phyloP scores from a whole-genome alignment of 2,329 filamentous ascomycete species.

The Sphaerulina populicola region DNA sequence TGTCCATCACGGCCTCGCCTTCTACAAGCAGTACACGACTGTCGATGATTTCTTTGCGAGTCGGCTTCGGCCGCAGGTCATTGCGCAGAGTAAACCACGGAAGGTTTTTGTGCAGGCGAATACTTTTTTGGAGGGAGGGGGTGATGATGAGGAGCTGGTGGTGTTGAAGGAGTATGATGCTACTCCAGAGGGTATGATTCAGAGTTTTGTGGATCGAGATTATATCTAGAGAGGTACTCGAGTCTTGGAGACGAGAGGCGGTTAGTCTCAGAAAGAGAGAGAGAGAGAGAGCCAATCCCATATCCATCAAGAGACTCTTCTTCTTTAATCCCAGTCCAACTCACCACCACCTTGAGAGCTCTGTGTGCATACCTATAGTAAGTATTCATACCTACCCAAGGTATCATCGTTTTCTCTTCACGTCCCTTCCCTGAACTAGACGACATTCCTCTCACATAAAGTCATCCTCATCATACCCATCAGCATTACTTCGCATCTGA shows the following conservation, averaged over 20 bases:
- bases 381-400: too few species aligned
- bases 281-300: too few species aligned
- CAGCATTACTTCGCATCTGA: constrained; percentile 78
- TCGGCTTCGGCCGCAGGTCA: constrained; percentile 66
- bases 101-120: constrained; percentile 95
- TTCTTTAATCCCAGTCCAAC: too few species aligned
- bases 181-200: constrained; percentile 68
- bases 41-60: constrained; percentile 81
- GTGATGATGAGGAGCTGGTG: constrained; percentile 41
- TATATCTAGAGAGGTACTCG: constrained; percentile 30
- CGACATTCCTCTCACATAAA: constrained; percentile 56
- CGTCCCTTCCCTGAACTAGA: too few species aligned
- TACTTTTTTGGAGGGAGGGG: constrained; percentile 59
- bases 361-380: too few species aligned
- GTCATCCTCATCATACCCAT: constrained; percentile 71
- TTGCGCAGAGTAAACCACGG: constrained; percentile 69
- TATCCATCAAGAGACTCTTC: too few species aligned
- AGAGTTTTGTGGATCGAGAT: constrained; percentile 52
- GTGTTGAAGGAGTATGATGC: constrained; percentile 79
- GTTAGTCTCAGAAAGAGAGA: too few species aligned
- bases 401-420: too few species aligned
- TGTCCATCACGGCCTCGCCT: constrained; percentile 62
- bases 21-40: constrained; percentile 76
- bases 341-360: too few species aligned
- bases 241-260: too few species aligned